Base-by-base conservation (phyloP, 257 asterid species). In the Nicotiana noctiflora region DNA sequence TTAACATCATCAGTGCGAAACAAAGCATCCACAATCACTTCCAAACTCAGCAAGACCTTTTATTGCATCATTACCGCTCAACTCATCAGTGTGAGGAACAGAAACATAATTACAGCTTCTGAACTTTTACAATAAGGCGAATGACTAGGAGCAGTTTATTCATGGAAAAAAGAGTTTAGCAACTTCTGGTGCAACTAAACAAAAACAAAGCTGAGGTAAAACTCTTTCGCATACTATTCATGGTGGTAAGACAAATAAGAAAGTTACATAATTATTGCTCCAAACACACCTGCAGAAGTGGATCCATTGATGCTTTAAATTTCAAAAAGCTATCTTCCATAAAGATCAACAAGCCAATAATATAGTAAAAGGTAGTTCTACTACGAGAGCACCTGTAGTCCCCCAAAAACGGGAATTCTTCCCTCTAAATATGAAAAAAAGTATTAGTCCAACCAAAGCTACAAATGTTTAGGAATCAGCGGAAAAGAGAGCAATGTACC, bases 241-340 rank as follows among this genome's bases (percentile, higher is more conserved):
- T 46, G 51, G 76, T 44, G 63, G 76, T 25, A 79, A 49, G 82
- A 79, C 40, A 27, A 23, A 13, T 6, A 19, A 21, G 76, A 19
- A 55, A 18, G 32, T 77, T 63, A 62, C 32, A 17, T 64, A 44
- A 70, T 25, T 8, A 62, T 51, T 3, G 23, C 46, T 55, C 53
- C 77, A 6, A 49, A n/a, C 2, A 72, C 87, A 95, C 99, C 84
- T 95, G 97, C 74, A 85, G 85, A 82, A 93, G 89, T 84, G 97
- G 96, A 83, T 90, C 97, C 99, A 95, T 92, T 37, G 99, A 93
- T 81, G 97, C 87, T 91, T 93, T 95, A 84, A 95, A 95, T 84
- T 91, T 90, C 85, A 86, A 70, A 4, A 91, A 86, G 82, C 91
- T 95, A 86, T 95, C 99, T 86, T 93, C 98, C 88, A 90, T 90